Base-by-base conservation (phyloP, 805 yeast genomes). In the Saturnispora sekii region DNA sequence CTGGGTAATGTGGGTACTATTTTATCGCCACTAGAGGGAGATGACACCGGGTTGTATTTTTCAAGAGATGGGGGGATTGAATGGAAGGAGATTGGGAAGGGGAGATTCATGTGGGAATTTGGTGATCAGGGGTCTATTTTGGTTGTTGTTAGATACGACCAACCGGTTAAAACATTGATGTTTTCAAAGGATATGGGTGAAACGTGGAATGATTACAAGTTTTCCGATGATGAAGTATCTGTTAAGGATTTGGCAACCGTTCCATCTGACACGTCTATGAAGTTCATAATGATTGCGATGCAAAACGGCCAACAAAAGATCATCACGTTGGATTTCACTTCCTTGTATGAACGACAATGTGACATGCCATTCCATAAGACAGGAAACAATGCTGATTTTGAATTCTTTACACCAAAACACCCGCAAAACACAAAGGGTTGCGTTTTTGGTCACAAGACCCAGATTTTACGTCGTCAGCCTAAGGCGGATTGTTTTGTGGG, bases 81-180 rank as follows among this genome's bases (percentile, higher is more conserved):
- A 3, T 93, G 97, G 97, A 75, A 63, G 42, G 95, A 86, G 62
- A 67, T 90, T 28, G 70, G 65, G 48, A 77, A 81, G 48, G 93
- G 94, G 4, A 72, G 77, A 1, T 74, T 76, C 53, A 82, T 83
- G 76, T 93, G 97, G 97, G 97, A 89, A 63, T 93, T 71, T 61
- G 97, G 97, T 50, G 98, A 93, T 62, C 84, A 86, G 51, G 98
- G 98, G 14, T 80, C 95, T 1, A 73, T 93, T 32, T 63, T 93
- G 41, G 86, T 86, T 1, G 60, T 89, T 41, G 90, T 83, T 2
- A 70, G 78, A 34, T 76, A 74, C 5, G 67, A 63, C 4, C 75
- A 72, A 18, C 65, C 69, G 7, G 81, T 96, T 0, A 69, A 85
- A 48, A 62, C 64, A 1, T 44, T 90, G 0, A 53, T 64, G 1